Evolutionary conservation across 2,329 filamentous ascomycete genomes (phyloP), one percentile per base, ranked within the genome.

Genomic region (Aspergillus awamori): DNA sequence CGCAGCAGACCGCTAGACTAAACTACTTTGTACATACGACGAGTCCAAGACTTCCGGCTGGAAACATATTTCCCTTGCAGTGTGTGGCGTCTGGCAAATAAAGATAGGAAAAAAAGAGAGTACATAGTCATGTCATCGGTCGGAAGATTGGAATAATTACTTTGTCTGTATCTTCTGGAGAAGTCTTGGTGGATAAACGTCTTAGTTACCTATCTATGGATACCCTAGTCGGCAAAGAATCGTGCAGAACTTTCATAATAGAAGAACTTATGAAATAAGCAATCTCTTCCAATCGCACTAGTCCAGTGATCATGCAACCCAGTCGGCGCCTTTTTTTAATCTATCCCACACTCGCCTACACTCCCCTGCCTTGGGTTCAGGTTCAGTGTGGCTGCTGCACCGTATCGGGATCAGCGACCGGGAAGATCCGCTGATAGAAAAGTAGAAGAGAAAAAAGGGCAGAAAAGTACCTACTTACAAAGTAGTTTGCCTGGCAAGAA

Each of bases 341-440:
- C 24, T 30, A 30, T 30, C 6, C 13, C 8, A 51, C 15, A 51
- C 39, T 33, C 39, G 8, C 28, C 26, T 47, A 33, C 13, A 33
- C 13, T 22, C 17, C 24, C 24, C 13, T 53, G 33, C 28, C 52
- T 24, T 39, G 15, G n/a, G 28, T 24, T 22, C 15, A 2, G 15
- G 6, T 20, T n/a, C 24, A 20, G n/a, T 45, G 26, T 45, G 26
- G 24, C 41, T 17, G 39, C 30, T 47, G 26, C 53, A 56, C 17
- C 41, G 24, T 22, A 38, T 45, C 41, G 28, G 39, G 53, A 56
- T 56, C 53, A 45, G 39, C 53, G 53, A 56, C 26, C 53, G 53
- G 53, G 36, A 56, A 30, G 39, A 56, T 33, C 53, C 53, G 53
- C 26, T 22, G 39, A 43, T 47, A 45, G n/a, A 47, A 47, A 20